These are phyloP conservation scores for Cyberlindnera misumaiensis DNA, from an alignment of 805 yeast genomes.

Conservation along the genomic window DNA sequence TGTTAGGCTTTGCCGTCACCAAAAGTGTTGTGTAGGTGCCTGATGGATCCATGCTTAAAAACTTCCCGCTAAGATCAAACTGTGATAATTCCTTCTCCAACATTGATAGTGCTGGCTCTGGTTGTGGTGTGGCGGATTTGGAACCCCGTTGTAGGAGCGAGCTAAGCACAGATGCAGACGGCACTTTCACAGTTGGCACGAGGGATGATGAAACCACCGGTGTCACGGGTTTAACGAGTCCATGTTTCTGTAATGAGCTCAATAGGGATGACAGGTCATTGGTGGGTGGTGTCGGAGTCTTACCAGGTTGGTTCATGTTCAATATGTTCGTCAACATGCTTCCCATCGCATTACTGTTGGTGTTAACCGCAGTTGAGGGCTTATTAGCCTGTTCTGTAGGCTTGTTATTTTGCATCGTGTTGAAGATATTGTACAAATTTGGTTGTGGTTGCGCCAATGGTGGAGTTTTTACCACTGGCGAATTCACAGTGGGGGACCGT, in stretches of 20 bases:
- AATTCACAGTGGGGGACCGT: slow-evolving; percentile 10
- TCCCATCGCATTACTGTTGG: neutral
- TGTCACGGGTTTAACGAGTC: slow-evolving; percentile 13
- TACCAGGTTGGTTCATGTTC: slow-evolving; percentile 11
- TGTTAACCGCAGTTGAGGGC: neutral
- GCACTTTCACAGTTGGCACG: neutral
- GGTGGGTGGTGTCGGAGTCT: slow-evolving; percentile 8
- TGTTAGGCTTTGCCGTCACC: slow-evolving; percentile 45
- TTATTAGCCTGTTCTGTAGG: neutral
- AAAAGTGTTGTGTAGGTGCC: slow-evolving; percentile 18
- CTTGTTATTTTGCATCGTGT: neutral
- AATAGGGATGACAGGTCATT: slow-evolving; percentile 15
- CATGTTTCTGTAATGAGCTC: slow-evolving; percentile 14
- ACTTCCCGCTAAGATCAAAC: slow-evolving; percentile 23
- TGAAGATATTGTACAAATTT: slow-evolving; percentile 4
- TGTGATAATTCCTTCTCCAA: slow-evolving; percentile 9
- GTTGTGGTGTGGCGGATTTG: neutral
- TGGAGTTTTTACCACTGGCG: slow-evolving; percentile 3
- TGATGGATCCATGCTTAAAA: slow-evolving; percentile 38
- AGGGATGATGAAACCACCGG: too few relatives aligned
- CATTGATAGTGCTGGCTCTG: neutral
- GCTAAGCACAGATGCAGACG: slow-evolving; percentile 4
- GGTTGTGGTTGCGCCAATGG: slow-evolving; percentile 12
- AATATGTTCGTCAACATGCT: slow-evolving; percentile 14
- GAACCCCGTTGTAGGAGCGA: slow-evolving; percentile 1